phyloP scores from a whole-genome alignment of 73 alveolate species.

The Paraurostyla sp. region DNA sequence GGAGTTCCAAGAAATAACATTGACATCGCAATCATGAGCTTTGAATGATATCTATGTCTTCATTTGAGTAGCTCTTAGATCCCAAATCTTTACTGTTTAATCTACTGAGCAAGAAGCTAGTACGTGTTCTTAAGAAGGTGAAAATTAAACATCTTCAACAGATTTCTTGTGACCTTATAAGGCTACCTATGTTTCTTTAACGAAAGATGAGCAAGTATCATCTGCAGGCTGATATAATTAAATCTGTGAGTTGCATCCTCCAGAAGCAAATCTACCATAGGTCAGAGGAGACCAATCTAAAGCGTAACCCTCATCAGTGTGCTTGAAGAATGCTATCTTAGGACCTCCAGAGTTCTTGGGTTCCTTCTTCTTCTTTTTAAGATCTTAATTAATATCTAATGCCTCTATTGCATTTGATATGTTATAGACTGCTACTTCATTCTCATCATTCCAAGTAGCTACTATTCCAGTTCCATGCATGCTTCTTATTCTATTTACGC shows the following conservation, averaged over 20 bases:
- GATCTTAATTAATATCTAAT: constrained; percentile 70
- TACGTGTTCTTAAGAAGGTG: constrained; percentile 90
- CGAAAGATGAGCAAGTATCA: constrained; percentile 79
- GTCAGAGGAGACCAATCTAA: constrained; percentile 90
- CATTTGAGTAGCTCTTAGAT: constrained; percentile 80
- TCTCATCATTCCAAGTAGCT: constrained; percentile 93
- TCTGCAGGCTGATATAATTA: constrained; percentile 80
- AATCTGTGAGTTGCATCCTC: constrained; percentile 86
- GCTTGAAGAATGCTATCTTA: constrained; percentile 48
- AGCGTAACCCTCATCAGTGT: constrained; percentile 86
- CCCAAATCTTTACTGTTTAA: constrained; percentile 92
- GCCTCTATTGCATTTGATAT: constrained; percentile 78
- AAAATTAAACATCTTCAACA: constrained; percentile 91
- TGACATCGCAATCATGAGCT: constrained; percentile 94
- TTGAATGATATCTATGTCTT: constrained; percentile 78
- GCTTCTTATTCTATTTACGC: constrained; percentile 89
- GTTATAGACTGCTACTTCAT: constrained; percentile 87
- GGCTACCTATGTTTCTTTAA: constrained; percentile 46
- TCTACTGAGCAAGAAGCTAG: constrained; percentile 94
- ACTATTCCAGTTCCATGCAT: constrained; percentile 90
- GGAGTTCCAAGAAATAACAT: constrained; percentile 93
- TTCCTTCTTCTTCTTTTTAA: constrained; percentile 56
- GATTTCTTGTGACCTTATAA: constrained; percentile 82
- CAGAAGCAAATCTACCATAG: constrained; percentile 86
- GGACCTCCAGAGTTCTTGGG: constrained; percentile 62